These are phyloP conservation scores for Podila clonocystis DNA, from an alignment of 192 early-diverging fungal species.

Conservation along the genomic window DNA sequence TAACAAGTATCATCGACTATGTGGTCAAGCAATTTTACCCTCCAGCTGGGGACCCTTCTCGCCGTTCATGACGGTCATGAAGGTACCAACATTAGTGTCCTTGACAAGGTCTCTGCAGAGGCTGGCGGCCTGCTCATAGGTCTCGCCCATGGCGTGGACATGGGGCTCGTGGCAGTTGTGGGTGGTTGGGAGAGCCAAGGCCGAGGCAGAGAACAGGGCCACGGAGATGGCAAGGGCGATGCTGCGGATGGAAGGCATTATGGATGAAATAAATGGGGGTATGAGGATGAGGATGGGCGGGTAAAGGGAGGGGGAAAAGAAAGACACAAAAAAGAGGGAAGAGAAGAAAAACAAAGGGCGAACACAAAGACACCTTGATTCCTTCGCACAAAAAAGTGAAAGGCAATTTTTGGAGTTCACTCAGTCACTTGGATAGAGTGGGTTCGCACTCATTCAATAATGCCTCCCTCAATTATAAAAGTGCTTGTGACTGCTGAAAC, in stretches of 20 bases:
- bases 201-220: conserved; percentile 14
- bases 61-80: conserved; percentile 49
- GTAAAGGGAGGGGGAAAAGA: no score
- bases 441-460: no score
- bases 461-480: no score
- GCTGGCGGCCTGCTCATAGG: conserved; percentile 39
- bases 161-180: not conserved
- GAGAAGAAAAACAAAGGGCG: not conserved
- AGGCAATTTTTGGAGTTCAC: no score
- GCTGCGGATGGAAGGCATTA: conserved; percentile 25
- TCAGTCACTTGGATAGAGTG: not conserved
- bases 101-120: conserved; percentile 42
- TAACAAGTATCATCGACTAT: not conserved
- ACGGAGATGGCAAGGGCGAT: conserved; percentile 11
- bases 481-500: no score
- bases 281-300: no score
- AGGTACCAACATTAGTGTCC: conserved; percentile 45
- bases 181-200: conserved; percentile 14
- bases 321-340: not conserved
- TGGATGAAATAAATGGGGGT: not conserved
- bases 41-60: conserved; percentile 15
- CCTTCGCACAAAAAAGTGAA: no score
- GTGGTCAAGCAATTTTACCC: conserved; percentile 11
- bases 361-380: no score
- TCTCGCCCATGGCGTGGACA: conserved; percentile 18